Evolutionary conservation across 148 eudicot genomes (phyloP).

Genomic region (Selenicereus undatus): DNA sequence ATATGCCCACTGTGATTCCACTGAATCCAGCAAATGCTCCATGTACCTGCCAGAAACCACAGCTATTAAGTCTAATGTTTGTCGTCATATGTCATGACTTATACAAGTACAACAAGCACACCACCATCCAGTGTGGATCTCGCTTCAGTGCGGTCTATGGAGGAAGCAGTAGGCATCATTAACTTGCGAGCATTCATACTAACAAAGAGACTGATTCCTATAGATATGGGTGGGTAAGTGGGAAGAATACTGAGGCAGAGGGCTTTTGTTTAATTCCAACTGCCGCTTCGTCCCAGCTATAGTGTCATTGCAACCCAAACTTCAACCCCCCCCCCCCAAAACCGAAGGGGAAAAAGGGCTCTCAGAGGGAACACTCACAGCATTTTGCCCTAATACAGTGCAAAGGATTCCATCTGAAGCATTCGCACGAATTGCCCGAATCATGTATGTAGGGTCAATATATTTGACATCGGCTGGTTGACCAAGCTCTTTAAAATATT

Average conservation of each 20-base stretch:
- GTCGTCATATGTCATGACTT: not conserved
- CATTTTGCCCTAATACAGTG: slow-evolving; percentile 97
- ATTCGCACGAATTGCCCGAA: slow-evolving; percentile 97
- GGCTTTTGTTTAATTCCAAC: not conserved
- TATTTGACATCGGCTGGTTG: slow-evolving; percentile 88
- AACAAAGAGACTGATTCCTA: no score
- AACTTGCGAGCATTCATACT: no score
- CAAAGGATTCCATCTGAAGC: slow-evolving; percentile 99
- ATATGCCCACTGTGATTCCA: slow-evolving; percentile 91
- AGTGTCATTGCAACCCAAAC: not conserved
- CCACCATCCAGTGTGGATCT: no score
- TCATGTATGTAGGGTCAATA: slow-evolving; percentile 98
- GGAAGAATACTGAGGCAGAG: not conserved
- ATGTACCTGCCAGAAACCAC: slow-evolving; percentile 65
- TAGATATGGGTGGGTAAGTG: no score
- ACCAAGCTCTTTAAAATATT: slow-evolving; percentile 73
- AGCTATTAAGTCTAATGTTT: not conserved
- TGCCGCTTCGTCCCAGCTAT: not conserved
- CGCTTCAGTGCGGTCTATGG: no score
- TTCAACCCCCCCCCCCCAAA: not conserved
- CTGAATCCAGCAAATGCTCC: slow-evolving; percentile 99
- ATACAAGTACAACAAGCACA: no score
- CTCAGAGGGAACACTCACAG: slow-evolving; percentile 46
- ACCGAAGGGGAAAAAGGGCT: not conserved
- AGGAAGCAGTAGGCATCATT: no score